These are phyloP conservation scores for Mantamonas sphyraenae DNA, from an alignment of 78 protist genomes.

Conservation along the genomic window DNA sequence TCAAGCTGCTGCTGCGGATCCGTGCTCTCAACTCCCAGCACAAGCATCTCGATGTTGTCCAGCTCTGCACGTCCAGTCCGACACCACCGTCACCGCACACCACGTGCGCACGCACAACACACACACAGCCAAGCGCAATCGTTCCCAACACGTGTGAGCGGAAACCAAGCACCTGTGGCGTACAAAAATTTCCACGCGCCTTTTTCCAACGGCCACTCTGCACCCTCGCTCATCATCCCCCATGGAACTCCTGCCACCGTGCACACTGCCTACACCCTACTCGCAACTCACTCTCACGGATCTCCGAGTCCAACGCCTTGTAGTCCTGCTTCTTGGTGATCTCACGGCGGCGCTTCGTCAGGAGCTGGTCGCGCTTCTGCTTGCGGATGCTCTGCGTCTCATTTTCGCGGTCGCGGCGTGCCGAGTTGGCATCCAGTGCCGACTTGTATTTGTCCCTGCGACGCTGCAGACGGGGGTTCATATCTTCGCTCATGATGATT, in stretches of 20 bases:
- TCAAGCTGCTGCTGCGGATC: conserved; percentile 22
- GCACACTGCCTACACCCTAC: not conserved
- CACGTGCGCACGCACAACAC: not conserved
- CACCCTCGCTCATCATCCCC: not conserved
- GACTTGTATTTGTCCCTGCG: conserved; percentile 25
- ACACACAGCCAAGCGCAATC: not conserved
- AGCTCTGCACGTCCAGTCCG: not conserved
- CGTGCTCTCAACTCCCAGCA: not conserved
- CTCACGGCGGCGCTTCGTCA: conserved; percentile 50
- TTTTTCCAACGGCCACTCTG: not conserved
- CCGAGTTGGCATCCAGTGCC: conserved; percentile 38
- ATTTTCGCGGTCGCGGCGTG: conserved; percentile 65
- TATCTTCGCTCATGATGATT: not conserved
- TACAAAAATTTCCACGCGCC: not conserved
- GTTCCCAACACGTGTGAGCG: not conserved
- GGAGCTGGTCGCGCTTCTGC: conserved; percentile 55
- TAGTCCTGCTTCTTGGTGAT: not conserved
- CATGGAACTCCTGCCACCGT: not conserved
- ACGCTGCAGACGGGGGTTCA: not conserved
- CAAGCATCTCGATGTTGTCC: conserved; percentile 8
- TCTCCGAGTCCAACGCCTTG: not conserved
- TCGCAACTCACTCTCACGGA: not conserved
- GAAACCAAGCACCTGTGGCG: not conserved
- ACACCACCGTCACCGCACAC: not conserved
- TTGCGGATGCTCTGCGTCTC: conserved; percentile 60